Evolutionary conservation across 2,329 filamentous ascomycete species (phyloP).

Genomic region (Aspergillus sp.): DNA sequence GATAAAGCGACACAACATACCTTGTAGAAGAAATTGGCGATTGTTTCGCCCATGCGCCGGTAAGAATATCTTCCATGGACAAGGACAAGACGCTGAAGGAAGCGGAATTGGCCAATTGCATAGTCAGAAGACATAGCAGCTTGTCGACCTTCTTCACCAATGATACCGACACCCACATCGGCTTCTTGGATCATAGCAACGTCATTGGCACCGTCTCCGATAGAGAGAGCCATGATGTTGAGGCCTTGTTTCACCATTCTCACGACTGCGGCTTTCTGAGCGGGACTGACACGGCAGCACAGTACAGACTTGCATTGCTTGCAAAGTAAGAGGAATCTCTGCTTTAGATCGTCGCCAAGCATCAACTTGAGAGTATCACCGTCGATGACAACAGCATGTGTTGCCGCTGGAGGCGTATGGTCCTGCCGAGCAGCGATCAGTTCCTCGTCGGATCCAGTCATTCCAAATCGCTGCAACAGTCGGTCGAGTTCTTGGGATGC

Average conservation of each 20-base stretch:
- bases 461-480: constrained; percentile 68
- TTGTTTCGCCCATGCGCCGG: constrained; percentile 84
- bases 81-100: constrained; percentile 77
- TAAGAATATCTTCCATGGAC: constrained; percentile 98
- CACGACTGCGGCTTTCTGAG: constrained; percentile 96
- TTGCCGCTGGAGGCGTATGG: constrained; percentile 81
- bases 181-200: constrained; percentile 98
- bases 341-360: constrained; percentile 75
- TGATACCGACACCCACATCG: constrained; percentile 94
- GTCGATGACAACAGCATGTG: constrained; percentile 91
- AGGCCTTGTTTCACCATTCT: constrained; percentile 91
- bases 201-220: constrained; percentile 93
- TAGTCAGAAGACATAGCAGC: constrained; percentile 97
- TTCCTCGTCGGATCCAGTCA: constrained; percentile 84
- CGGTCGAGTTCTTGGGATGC: constrained; percentile 73
- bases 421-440: constrained; percentile 74
- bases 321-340: constrained; percentile 92
- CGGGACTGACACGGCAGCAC: constrained; percentile 94
- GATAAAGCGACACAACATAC: constrained; percentile 40
- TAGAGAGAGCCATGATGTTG: constrained; percentile 92
- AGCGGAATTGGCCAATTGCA: constrained; percentile 91
- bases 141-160: constrained; percentile 86
- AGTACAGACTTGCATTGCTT: constrained; percentile 96
- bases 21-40: constrained; percentile 99
- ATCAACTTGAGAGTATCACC: constrained; percentile 90